Evolutionary conservation across 139 green algal genomes (phyloP), one percentile per base, ranked within the genome.

Genomic region (Chlamydomonas urium): DNA sequence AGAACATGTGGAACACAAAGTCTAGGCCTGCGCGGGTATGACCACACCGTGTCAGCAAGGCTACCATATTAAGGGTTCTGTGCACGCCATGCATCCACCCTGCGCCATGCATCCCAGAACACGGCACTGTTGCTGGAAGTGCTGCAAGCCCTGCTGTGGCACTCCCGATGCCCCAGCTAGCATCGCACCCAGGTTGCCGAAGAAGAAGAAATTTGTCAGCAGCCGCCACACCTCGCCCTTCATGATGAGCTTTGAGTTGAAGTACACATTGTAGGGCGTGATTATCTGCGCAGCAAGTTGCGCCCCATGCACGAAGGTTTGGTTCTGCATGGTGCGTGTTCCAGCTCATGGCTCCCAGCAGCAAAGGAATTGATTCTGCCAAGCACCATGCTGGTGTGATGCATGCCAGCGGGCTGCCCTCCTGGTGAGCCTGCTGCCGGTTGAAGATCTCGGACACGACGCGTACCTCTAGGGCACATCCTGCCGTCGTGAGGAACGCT

Each of bases 1-100:
- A 99, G 86, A 98, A 99, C 92, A 99, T 98, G 86, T 99, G 96
- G 79, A 99, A 99, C 8, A 99, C 81, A 75, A 98, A 99, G 74
- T 99, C 96, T 31, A 99, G 65, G 33, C 60, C 32, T 67, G 60
- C 6, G 17, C 23, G 42, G 60, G n/a, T n/a, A n/a, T n/a, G n/a
- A n/a, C n/a, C n/a, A n/a, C n/a, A n/a, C n/a, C n/a, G n/a, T n/a
- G n/a, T n/a, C n/a, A n/a, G n/a, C n/a, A n/a, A n/a, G n/a, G n/a
- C n/a, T n/a, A n/a, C n/a, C n/a, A n/a, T n/a, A n/a, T n/a, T n/a
- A n/a, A n/a, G n/a, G n/a, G n/a, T n/a, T n/a, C n/a, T n/a, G n/a
- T n/a, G n/a, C n/a, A n/a, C n/a, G n/a, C n/a, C n/a, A n/a, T n/a
- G n/a, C n/a, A n/a, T n/a, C n/a, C n/a, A n/a, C n/a, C n/a, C n/a